These are phyloP conservation scores for Sporothrix inflata DNA, from an alignment of 2,329 filamentous ascomycete genomes.

Conservation along the genomic window DNA sequence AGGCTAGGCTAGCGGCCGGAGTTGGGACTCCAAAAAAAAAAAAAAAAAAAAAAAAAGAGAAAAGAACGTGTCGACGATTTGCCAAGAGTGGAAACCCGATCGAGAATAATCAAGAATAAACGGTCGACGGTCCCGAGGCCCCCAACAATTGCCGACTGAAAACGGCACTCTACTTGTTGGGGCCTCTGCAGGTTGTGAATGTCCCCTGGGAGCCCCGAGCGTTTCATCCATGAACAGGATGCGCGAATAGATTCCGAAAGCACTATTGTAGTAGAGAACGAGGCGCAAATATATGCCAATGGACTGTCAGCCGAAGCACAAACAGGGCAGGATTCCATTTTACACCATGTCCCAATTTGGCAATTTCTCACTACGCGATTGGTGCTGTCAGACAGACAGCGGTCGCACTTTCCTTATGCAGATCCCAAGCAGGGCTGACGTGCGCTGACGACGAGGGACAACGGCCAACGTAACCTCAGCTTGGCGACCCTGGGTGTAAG, in stretches of 20 bases:
- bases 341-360: neutral
- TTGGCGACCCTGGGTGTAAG: neutral
- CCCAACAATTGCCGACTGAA: conserved; percentile 7
- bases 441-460: neutral
- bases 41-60: neutral
- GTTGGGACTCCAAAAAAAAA: neutral
- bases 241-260: too few relatives aligned
- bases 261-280: neutral
- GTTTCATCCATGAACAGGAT: neutral
- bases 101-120: neutral
- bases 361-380: too few relatives aligned
- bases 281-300: neutral
- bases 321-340: neutral
- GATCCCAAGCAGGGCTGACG: neutral
- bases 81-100: neutral
- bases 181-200: too few relatives aligned
- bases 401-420: too few relatives aligned
- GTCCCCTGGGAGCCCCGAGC: too few relatives aligned
- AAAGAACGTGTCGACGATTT: neutral
- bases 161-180: neutral
- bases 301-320: neutral
- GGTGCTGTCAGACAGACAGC: neutral
- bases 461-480: neutral
- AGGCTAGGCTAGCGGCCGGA: neutral
- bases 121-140: conserved; percentile 3